Base-by-base conservation (phyloP, 192 early-diverging fungal genomes). In the Coemansia sp. region DNA sequence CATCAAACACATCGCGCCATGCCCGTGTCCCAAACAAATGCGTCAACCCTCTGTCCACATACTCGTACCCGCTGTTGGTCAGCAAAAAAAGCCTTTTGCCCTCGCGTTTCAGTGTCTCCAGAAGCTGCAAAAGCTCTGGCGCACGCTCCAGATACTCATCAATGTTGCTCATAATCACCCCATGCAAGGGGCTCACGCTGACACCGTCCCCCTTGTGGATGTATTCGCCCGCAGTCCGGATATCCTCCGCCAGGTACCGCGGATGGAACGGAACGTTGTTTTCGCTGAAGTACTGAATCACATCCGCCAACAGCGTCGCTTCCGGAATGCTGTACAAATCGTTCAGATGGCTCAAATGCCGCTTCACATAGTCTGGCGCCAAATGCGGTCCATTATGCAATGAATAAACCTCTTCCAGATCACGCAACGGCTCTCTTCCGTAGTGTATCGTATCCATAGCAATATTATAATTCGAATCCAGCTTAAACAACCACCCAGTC, bases 401-500 rank as follows among this genome's bases (percentile, higher is more conserved):
- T 36, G 83, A 74, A 65, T 82, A 81, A 0, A 89, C 83, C n/a
- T 79, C 81, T 56, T 89, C 80, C 43, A 78, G 69, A 51, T 86
- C 75, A 12, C 71, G 72, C 71, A 89, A 66, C 8, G 81, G 81
- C 66, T 89, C 86, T 12, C 88, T 79, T 0, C 88, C 88, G 32
- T 75, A 86, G 69, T 88, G 79, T 6, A 83, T 65, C 1, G 69
- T 72, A 61, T 87, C 86, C 67, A 89, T 69, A 34, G 87, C 86
- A 60, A 89, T 87, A 60, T 89, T 89, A 60, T 84, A 86, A 73
- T 85, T 86, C 35, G 79, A 82, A 66, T 89, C 88, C 48, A 89
- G 73, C 59, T 89, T 89, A 77, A 89, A 87, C 54, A 89, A 71
- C 88, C 88, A 89, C 14, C 88, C 88, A 33, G 76, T 89, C 71